These are phyloP conservation scores for Backusella circina DNA, from an alignment of 192 early-diverging fungal genomes.

Conservation along the genomic window DNA sequence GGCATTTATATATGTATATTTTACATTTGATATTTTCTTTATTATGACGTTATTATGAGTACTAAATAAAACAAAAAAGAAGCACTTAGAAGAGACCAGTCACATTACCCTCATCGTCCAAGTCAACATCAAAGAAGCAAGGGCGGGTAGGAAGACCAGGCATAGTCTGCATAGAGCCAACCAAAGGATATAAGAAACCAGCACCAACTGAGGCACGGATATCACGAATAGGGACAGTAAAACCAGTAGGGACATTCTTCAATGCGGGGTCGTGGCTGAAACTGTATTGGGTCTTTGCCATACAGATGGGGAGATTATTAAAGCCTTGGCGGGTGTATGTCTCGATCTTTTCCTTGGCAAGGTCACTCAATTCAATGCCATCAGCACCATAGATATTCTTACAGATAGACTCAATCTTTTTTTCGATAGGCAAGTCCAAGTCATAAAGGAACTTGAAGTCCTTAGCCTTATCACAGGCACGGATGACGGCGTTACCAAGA, in stretches of 20 bases:
- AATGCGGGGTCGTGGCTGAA: conserved; percentile 90
- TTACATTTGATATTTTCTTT: background rate
- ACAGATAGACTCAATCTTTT: conserved; percentile 92
- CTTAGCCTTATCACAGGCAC: conserved; percentile 53
- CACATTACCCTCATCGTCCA: conserved; percentile 86
- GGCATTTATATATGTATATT: background rate
- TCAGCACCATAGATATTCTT: conserved; percentile 95
- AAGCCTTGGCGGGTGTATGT: conserved; percentile 87
- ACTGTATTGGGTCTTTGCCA: conserved; percentile 98
- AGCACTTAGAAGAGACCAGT: conserved; percentile 79
- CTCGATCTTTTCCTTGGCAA: conserved; percentile 87
- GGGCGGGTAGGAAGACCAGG: conserved; percentile 95
- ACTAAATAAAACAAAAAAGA: background rate
- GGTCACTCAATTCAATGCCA: conserved; percentile 79
- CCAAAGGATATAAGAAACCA: conserved; percentile 95
- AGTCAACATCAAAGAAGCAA: conserved; percentile 94
- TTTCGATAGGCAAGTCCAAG: conserved; percentile 66
- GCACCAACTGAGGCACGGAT: conserved; percentile 94
- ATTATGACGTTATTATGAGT: background rate
- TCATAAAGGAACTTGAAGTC: conserved; percentile 91
- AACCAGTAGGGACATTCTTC: conserved; percentile 91
- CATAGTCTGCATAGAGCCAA: conserved; percentile 97
- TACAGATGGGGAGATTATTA: conserved; percentile 89
- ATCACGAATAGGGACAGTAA: conserved; percentile 91
- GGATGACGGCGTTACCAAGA: conserved; percentile 80